A percentile compares a stretch with the other conserved stretches of the same genome.
These are phyloP conservation scores for Penicillium sp. DNA, from an alignment of 2,329 filamentous ascomycete genomes.

Conservation along the genomic window DNA sequence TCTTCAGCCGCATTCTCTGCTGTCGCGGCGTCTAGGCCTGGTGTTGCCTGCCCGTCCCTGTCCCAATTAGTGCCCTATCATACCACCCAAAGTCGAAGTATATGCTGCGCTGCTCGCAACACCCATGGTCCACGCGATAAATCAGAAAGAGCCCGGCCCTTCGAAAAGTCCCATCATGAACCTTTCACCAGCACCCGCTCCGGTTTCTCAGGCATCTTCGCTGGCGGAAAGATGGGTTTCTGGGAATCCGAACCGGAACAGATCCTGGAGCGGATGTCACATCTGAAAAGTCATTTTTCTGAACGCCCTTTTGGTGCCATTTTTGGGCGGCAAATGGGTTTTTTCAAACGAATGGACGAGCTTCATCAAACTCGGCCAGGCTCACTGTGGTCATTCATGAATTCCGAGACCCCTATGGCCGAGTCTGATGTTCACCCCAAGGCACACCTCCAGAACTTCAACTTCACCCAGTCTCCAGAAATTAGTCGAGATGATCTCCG, in stretches of 20 bases:
- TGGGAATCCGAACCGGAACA: constrained; percentile 25
- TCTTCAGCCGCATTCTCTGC: constrained; percentile 12
- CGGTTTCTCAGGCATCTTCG: constrained; percentile 6
- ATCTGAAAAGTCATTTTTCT: constrained; percentile 37
- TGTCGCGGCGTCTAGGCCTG: constrained; percentile 2
- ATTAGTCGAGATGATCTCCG: constrained; percentile 20
- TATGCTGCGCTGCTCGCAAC: constrained; percentile 14
- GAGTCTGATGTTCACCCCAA: constrained; percentile 1
- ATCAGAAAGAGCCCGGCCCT: constrained; percentile 6
- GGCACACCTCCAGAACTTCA: constrained; percentile 5
- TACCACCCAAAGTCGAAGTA: constrained; percentile 5
- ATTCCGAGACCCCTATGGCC: neutral
- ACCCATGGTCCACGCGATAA: constrained; percentile 6
- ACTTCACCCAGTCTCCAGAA: constrained; percentile 4
- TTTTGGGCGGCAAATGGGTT: constrained; percentile 38
- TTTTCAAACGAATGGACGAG: constrained; percentile 20
- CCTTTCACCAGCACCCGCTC: constrained; percentile 12
- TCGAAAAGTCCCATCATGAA: constrained; percentile 11
- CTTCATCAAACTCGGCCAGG: constrained; percentile 28
- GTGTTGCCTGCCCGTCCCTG: constrained; percentile 7
- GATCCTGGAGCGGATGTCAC: constrained; percentile 34
- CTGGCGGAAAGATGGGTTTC: constrained; percentile 9
- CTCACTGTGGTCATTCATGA: constrained; percentile 32
- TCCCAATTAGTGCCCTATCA: constrained; percentile 9
- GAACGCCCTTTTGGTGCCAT: constrained; percentile 42